These are phyloP conservation scores for Penicillium malachiteum DNA, from an alignment of 495 filamentous ascomycete species.

Conservation along the genomic window DNA sequence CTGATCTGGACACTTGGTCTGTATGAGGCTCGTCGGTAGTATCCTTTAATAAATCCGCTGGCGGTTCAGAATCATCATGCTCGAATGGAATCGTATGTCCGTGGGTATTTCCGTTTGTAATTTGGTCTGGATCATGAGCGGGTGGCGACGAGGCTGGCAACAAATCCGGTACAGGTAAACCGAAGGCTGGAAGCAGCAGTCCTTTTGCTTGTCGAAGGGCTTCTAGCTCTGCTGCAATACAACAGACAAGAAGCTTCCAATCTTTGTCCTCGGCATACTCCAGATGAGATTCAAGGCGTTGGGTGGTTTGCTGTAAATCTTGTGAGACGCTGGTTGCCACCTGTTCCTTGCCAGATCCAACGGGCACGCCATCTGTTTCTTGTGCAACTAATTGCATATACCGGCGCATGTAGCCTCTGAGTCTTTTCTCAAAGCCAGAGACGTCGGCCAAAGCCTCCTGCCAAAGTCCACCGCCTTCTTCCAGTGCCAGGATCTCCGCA, in stretches of 20 bases:
- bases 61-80: conserved; percentile 37
- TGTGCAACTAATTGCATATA: conserved; percentile 29
- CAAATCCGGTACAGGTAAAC: conserved; percentile 14
- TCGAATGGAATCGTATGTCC: conserved; percentile 19
- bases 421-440: conserved; percentile 62
- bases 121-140: conserved; percentile 7
- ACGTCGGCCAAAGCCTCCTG: conserved; percentile 64
- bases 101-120: background rate
- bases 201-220: conserved; percentile 70
- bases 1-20: conserved; percentile 30
- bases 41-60: conserved; percentile 41
- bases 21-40: conserved; percentile 21
- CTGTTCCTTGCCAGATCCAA: conserved; percentile 23
- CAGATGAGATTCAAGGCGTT: conserved; percentile 37
- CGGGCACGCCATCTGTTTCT: conserved; percentile 10
- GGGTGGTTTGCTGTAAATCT: conserved; percentile 44
- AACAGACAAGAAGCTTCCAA: conserved; percentile 88
- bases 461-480: conserved; percentile 83
- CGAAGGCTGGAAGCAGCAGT: conserved; percentile 54
- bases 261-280: conserved; percentile 49
- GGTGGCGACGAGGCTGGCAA: conserved; percentile 7
- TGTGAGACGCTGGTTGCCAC: conserved; percentile 37
- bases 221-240: conserved; percentile 84
- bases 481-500: conserved; percentile 71
- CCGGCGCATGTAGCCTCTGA: conserved; percentile 57